Base-by-base conservation (phyloP, 2,329 filamentous ascomycete genomes). In the Cladosporium oxysporum region DNA sequence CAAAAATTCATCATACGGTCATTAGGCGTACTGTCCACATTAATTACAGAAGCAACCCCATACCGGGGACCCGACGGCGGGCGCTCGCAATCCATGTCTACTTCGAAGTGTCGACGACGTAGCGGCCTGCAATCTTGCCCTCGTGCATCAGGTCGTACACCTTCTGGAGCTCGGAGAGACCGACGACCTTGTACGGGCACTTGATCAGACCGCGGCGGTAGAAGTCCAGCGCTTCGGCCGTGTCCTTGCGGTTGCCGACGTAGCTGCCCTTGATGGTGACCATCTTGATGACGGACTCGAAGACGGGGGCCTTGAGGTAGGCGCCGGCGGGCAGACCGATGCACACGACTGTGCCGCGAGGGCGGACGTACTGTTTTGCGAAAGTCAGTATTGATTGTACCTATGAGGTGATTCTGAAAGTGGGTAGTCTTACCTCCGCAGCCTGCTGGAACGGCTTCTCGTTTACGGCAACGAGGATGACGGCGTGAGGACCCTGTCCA, bases 391-490 rank as follows among this genome's bases (percentile, higher is more conserved):
- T 60, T 26, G 21, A 10, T 6, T 6, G 37, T 14, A 8, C n/a
- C 14, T 8, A 26, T 14, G 26, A 23, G 6, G 23, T 3, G 29
- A 6, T 16, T 26, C 23, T 37, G 23, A 14, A 33, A 44, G 37
- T 28, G 7, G 16, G n/a, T 47, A 16, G 23, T 69, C 73, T 68
- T 66, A 76, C 74, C 74, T 85, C 89, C 58, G 91, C 88, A 50
- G 94, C 94, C 83, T 97, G 93, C 82, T 97, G 92, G 88, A 97
- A 97, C 63, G 94, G 94, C 83, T 90, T 92, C 85, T 97, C 93
- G 73, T 84, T 87, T 62, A 92, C 93, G 68, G 94, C 93, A 67
- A 97, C 87, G 53, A 97, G 84, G 71, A 97, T 84, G 68, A 94
- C 93, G 47, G 92, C 93, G 74, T 96, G 91, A 5, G 93, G 93